A percentile compares a stretch with the other conserved stretches of the same genome.
phyloP scores from a whole-genome alignment of 2,329 filamentous ascomycete genomes.

The Penicillium glabrum region DNA sequence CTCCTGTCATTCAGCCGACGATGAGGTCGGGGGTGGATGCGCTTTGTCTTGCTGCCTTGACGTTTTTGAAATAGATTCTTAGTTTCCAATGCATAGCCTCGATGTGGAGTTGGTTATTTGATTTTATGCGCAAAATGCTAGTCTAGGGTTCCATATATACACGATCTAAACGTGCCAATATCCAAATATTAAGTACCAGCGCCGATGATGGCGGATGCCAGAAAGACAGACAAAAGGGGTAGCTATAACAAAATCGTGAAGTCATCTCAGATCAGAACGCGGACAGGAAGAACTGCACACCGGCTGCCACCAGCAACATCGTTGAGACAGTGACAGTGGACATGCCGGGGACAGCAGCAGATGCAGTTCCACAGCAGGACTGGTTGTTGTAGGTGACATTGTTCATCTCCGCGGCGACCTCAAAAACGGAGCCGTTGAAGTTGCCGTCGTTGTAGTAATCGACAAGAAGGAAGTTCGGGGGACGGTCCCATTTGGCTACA shows the following conservation, averaged over 20 bases:
- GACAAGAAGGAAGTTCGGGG: slow-evolving; percentile 77
- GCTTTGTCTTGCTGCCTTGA: slow-evolving; percentile 53
- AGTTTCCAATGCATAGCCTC: too few species aligned
- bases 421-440: slow-evolving; percentile 72
- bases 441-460: slow-evolving; percentile 79
- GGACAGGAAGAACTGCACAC: slow-evolving; percentile 23
- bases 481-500: slow-evolving; percentile 59
- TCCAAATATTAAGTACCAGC: background rate
- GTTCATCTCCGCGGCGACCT: slow-evolving; percentile 69
- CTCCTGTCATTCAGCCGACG: slow-evolving; percentile 60
- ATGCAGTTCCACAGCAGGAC: slow-evolving; percentile 38
- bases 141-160: background rate
- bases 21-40: slow-evolving; percentile 55
- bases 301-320: slow-evolving; percentile 22
- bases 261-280: slow-evolving; percentile 23
- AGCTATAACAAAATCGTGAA: slow-evolving; percentile 6
- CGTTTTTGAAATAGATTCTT: slow-evolving; percentile 27
- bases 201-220: background rate
- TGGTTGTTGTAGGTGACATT: slow-evolving; percentile 64
- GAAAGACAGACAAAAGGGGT: background rate
- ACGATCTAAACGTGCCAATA: background rate
- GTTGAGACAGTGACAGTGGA: slow-evolving; percentile 20
- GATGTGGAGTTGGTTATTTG: too few species aligned
- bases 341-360: slow-evolving; percentile 25
- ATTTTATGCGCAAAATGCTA: background rate